Percentiles rank a stretch among this genome's conserved stretches.
Conservation (phyloP, 148 eudicot genomes). For the Drosera capensis region DNA sequence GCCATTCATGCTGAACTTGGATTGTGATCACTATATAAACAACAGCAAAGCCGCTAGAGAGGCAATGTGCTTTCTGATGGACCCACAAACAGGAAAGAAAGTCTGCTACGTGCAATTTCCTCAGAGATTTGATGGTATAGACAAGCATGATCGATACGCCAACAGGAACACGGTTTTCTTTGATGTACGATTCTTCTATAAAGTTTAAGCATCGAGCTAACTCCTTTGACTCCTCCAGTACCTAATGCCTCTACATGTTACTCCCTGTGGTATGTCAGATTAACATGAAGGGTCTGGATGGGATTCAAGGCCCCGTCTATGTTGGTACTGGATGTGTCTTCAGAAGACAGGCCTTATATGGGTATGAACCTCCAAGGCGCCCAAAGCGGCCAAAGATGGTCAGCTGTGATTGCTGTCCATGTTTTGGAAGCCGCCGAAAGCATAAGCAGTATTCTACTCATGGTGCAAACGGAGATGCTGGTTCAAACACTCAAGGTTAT, state of each 20-base stretch:
- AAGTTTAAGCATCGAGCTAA: slow-evolving; percentile 1
- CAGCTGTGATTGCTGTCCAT: background rate
- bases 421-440: background rate
- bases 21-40: slow-evolving; percentile 93
- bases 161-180: slow-evolving; percentile 96
- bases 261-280: background rate
- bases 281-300: slow-evolving; percentile 9
- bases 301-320: slow-evolving; percentile 8
- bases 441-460: slow-evolving; percentile 24
- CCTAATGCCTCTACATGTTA: background rate
- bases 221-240: background rate
- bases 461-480: slow-evolving; percentile 39
- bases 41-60: slow-evolving; percentile 96
- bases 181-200: slow-evolving; percentile 49
- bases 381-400: background rate
- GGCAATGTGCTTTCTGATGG: slow-evolving; percentile 98
- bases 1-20: slow-evolving; percentile 99
- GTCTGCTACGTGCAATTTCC: slow-evolving; percentile 97
- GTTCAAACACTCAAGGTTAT: slow-evolving; percentile 48
- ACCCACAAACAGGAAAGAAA: slow-evolving; percentile 79
- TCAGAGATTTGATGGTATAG: slow-evolving; percentile 94
- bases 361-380: slow-evolving; percentile 4
- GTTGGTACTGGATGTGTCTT: slow-evolving; percentile 7
- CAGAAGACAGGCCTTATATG: slow-evolving; percentile 7
- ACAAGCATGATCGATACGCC: slow-evolving; percentile 78